Percentiles rank a stretch among this genome's conserved stretches.
Evolutionary conservation across 495 filamentous ascomycete genomes (phyloP).

Genomic region (Aspergillus carlsbadensis): DNA sequence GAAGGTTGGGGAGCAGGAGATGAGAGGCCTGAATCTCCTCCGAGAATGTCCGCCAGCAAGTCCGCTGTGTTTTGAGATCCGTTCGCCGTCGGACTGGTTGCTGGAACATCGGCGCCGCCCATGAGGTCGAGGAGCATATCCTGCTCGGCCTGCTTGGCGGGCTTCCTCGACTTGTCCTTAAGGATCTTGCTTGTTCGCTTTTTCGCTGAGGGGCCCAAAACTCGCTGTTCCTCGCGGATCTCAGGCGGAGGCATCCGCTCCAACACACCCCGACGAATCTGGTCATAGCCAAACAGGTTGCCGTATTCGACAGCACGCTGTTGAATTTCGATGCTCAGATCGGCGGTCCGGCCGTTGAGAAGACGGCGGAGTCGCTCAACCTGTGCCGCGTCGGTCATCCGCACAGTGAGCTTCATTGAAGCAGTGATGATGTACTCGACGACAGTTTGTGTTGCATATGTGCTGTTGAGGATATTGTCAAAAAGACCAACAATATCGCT

Average conservation of each 20-base stretch:
- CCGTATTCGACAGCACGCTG: constrained; percentile 93
- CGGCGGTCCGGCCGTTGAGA: constrained; percentile 70
- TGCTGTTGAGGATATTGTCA: constrained; percentile 86
- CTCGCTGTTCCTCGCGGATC: constrained; percentile 89
- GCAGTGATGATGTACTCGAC: constrained; percentile 95
- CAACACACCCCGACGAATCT: constrained; percentile 83
- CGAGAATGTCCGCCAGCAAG: constrained; percentile 80
- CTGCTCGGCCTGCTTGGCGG: constrained; percentile 77
- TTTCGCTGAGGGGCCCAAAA: constrained; percentile 79
- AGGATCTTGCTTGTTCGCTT: constrained; percentile 72
- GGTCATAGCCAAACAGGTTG: constrained; percentile 87
- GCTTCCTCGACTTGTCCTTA: constrained; percentile 71
- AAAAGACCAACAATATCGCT: constrained; percentile 90
- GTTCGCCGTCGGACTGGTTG: constrained; percentile 50
- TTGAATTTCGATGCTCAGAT: constrained; percentile 91
- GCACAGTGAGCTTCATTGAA: constrained; percentile 91
- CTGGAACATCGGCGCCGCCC: constrained; percentile 70
- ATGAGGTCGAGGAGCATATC: constrained; percentile 92
- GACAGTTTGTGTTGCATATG: constrained; percentile 82
- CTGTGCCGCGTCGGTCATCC: constrained; percentile 78
- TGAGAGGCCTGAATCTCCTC: constrained; percentile 47
- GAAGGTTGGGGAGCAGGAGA: constrained; percentile 56
- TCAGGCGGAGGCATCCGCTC: constrained; percentile 98
- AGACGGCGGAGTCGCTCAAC: constrained; percentile 80
- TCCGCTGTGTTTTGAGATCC: constrained; percentile 79